Conservation (phyloP, 129 eudicot species). For the Glebionis coronaria region DNA sequence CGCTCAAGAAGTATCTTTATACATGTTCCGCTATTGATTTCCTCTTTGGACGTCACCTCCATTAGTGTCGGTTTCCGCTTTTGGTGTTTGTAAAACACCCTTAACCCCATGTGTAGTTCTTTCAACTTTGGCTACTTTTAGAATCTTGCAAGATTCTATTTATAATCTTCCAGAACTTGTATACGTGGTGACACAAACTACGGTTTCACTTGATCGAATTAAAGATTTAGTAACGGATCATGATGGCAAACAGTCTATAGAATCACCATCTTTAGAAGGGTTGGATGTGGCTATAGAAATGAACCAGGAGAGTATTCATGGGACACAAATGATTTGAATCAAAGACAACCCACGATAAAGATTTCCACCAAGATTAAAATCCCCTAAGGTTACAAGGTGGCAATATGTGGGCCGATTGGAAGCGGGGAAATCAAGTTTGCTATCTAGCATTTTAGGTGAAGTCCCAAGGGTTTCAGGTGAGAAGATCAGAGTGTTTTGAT, state of each 20-base stretch:
- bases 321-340: no score
- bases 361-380: conserved; percentile 47
- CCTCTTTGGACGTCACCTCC: conserved; percentile 92
- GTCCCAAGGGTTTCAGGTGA: conserved; percentile 61
- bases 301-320: conserved; percentile 69
- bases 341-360: no score
- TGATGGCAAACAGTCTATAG: conserved; percentile 32
- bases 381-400: conserved; percentile 69
- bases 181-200: conserved; percentile 78
- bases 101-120: conserved; percentile 72
- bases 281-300: conserved; percentile 46
- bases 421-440: conserved; percentile 87
- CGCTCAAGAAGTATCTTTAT: conserved; percentile 73
- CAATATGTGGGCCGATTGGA: conserved; percentile 89
- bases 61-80: conserved; percentile 73
- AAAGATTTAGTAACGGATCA: no score
- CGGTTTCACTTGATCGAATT: conserved; percentile 82
- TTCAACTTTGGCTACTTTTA: conserved; percentile 90
- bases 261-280: conserved; percentile 18
- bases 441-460: conserved; percentile 75
- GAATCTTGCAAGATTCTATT: conserved; percentile 90
- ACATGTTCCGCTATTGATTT: conserved; percentile 73
- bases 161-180: conserved; percentile 83
- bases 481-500: conserved; percentile 57
- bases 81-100: conserved; percentile 76